Evolutionary conservation across 371 early-diverging fungal genomes (phyloP), one percentile per base, ranked within the genome.

Genomic region (Actinomucor elegans): DNA sequence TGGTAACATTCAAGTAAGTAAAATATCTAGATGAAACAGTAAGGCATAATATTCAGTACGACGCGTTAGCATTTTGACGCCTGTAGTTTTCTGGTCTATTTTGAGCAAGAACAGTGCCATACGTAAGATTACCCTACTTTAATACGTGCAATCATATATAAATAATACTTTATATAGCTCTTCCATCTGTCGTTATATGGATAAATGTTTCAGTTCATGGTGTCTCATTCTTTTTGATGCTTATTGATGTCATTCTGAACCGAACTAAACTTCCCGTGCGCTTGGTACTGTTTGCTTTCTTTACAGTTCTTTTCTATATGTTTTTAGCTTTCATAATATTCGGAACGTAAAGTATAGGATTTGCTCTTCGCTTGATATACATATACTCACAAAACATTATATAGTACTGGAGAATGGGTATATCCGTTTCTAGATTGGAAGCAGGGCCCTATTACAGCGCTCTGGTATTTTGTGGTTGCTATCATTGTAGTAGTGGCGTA

Each of bases 341-440:
- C 47, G 69, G 55, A 9, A 61, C 54, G 63, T 67, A 73, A 58
- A 69, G 11, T 32, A 15, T 40, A 4, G 10, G 6, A 21, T 20
- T 9, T 21, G 23, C 21, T 40, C 14, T 15, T 43, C 17, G n/a
- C n/a, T n/a, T n/a, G n/a, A n/a, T n/a, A n/a, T n/a, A n/a, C n/a
- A n/a, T n/a, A n/a, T n/a, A n/a, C n/a, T n/a, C n/a, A n/a, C n/a
- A n/a, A n/a, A n/a, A n/a, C 35, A 34, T 15, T 17, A 12, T 15
- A 28, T 47, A 75, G 76, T 9, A 44, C 57, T 9, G 50, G 59
- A 0, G 51, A 32, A 11, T 83, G 84, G 80, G 77, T 79, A 0
- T 80, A 83, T 58, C 69, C 78, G 0, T 80, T 83, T 49, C 48
- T 83, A 38, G 51, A 78, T 41, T 83, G 84, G 81, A 40, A 50